phyloP scores from a whole-genome alignment of 2,329 filamentous ascomycete species.

The Phialophora macrospora region DNA sequence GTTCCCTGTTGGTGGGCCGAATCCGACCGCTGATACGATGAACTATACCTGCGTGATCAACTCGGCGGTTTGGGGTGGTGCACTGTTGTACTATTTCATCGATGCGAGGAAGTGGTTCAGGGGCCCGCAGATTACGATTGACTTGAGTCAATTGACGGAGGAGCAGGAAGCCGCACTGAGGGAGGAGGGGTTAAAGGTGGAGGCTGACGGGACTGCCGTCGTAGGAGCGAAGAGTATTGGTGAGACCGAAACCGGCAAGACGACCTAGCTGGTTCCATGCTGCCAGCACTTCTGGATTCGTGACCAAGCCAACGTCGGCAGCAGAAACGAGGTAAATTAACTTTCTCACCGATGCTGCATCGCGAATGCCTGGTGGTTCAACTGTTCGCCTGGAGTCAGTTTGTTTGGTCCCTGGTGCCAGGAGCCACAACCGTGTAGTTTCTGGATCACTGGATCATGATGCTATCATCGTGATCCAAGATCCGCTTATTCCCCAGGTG shows the following conservation, averaged over 20 bases:
- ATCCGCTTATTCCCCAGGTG: not conserved
- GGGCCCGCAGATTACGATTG: conserved; percentile 63
- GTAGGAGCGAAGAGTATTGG: conserved; percentile 12
- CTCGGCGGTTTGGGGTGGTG: conserved; percentile 62
- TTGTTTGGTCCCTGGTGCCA: not conserved
- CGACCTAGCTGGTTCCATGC: not conserved
- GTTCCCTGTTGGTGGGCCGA: conserved; percentile 62
- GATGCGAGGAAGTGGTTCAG: conserved; percentile 65
- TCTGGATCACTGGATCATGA: not conserved
- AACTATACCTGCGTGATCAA: conserved; percentile 70
- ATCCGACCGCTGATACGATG: conserved; percentile 59
- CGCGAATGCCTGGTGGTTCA: not conserved
- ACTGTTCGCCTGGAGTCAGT: not conserved
- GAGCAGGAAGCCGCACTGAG: conserved; percentile 40
- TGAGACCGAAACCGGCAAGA: not conserved
- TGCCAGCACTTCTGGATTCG: not conserved
- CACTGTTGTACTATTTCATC: conserved; percentile 60
- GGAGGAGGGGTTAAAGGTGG: conserved; percentile 35
- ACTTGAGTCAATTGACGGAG: conserved; percentile 42
- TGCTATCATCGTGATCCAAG: not conserved
- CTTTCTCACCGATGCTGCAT: not conserved
- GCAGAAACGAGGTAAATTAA: not conserved
- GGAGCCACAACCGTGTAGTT: not conserved
- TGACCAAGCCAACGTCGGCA: not conserved
- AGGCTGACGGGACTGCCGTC: conserved; percentile 19